A percentile compares a stretch with the other conserved stretches of the same genome.
Conservation (phyloP, 768 basidiomycete species). For the Phylloporus arenicola region DNA sequence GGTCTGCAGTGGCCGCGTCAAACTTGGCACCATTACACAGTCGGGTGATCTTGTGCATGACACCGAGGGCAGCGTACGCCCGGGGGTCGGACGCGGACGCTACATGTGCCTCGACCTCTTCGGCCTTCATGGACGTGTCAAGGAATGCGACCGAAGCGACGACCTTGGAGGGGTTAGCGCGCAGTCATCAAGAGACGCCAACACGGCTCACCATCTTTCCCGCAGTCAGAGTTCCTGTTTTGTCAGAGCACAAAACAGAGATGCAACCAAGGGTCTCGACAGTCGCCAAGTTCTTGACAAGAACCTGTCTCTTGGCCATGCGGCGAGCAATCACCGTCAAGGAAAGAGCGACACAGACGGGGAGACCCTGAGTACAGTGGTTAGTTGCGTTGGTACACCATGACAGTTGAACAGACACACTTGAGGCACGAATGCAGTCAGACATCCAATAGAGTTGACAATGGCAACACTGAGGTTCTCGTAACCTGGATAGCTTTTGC, state of each 20-base stretch:
- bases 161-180: conserved; percentile 21
- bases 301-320: conserved; percentile 42
- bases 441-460: conserved; percentile 35
- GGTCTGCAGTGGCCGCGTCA: conserved; percentile 26
- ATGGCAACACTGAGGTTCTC: conserved; percentile 33
- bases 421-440: conserved; percentile 41
- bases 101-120: conserved; percentile 17
- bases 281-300: conserved; percentile 48
- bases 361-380: conserved; percentile 28
- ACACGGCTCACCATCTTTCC: conserved; percentile 39
- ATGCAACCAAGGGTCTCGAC: conserved; percentile 52
- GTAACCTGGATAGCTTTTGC: conserved; percentile 29
- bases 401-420: conserved; percentile 4
- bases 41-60: conserved; percentile 38
- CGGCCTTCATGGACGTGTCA: conserved; percentile 19
- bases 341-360: conserved; percentile 45
- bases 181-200: background rate
- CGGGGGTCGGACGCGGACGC: conserved; percentile 6
- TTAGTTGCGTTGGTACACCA: background rate
- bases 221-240: conserved; percentile 48
- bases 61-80: conserved; percentile 22
- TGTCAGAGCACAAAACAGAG: conserved; percentile 50
- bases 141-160: conserved; percentile 39
- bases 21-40: conserved; percentile 58
- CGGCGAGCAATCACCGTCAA: conserved; percentile 45